Evolutionary conservation across 768 basidiomycete species (phyloP).

Genomic region (Termitomyces sp.): DNA sequence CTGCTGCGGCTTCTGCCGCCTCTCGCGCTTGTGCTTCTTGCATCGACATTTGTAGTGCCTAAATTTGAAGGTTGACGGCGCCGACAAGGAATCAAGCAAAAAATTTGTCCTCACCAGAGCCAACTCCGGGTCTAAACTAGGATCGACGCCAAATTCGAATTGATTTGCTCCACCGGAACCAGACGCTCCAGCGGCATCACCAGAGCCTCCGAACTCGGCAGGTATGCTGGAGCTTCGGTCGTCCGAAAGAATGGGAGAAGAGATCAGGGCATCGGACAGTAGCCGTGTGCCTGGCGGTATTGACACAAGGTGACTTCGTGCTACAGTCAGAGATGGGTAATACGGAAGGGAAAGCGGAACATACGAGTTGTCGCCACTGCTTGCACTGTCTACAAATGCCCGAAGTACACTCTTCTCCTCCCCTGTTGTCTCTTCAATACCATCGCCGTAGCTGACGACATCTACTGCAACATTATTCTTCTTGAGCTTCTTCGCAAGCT

Average conservation of each 20-base stretch:
- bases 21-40: constrained; percentile 88
- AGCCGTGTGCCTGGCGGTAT: constrained; percentile 77
- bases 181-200: constrained; percentile 44
- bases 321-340: neutral
- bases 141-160: constrained; percentile 94
- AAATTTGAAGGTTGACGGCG: neutral
- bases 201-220: constrained; percentile 50
- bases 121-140: constrained; percentile 92
- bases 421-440: constrained; percentile 64
- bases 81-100: neutral
- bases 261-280: constrained; percentile 78
- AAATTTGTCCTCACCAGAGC: constrained; percentile 69
- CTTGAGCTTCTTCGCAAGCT: constrained; percentile 95
- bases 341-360: constrained; percentile 21
- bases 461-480: constrained; percentile 99
- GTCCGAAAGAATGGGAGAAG: constrained; percentile 78
- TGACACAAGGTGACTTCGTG: constrained; percentile 71
- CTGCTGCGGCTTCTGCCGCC: constrained; percentile 46
- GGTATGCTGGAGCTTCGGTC: constrained; percentile 73
- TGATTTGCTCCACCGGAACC: constrained; percentile 41
- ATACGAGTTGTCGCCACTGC: constrained; percentile 84
- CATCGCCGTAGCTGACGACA: constrained; percentile 87
- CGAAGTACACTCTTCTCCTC: constrained; percentile 65
- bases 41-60: constrained; percentile 98
- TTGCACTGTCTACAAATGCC: constrained; percentile 80